Evolutionary conservation across 2,329 filamentous ascomycete genomes (phyloP).

Genomic region (Scedosporium apiospermum): DNA sequence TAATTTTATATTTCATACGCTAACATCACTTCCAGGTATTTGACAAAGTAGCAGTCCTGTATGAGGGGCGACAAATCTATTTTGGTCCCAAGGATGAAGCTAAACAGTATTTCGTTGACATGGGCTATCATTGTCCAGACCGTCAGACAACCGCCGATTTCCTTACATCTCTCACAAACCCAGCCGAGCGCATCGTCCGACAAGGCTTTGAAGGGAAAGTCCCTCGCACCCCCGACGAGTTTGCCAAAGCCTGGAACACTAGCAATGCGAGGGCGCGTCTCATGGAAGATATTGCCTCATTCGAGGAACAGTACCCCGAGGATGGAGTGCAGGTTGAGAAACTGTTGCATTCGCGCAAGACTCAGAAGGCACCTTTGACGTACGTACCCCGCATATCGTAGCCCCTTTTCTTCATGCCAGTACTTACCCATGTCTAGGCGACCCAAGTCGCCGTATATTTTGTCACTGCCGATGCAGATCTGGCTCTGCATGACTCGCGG

Average conservation of each 20-base stretch:
- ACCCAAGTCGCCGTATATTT: slow-evolving; percentile 67
- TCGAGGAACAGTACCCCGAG: slow-evolving; percentile 41
- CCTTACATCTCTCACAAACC: slow-evolving; percentile 58
- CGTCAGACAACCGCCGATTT: slow-evolving; percentile 64
- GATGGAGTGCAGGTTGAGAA: slow-evolving; percentile 45
- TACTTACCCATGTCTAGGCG: slow-evolving; percentile 37
- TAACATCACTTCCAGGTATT: slow-evolving; percentile 34
- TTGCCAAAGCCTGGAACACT: slow-evolving; percentile 48
- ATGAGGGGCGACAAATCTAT: slow-evolving; percentile 59
- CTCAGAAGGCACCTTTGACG: slow-evolving; percentile 50
- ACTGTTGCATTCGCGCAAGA: slow-evolving; percentile 42
- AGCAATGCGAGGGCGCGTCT: slow-evolving; percentile 35
- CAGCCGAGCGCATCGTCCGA: slow-evolving; percentile 45
- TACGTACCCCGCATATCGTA: slow-evolving; percentile 35
- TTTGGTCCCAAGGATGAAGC: slow-evolving; percentile 53
- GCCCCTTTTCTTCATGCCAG: neutral
- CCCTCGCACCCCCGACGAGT: slow-evolving; percentile 53
- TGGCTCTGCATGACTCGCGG: slow-evolving; percentile 72
- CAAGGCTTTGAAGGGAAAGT: slow-evolving; percentile 45
- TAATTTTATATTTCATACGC: no score
- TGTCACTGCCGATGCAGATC: slow-evolving; percentile 69
- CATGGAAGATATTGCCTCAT: slow-evolving; percentile 38
- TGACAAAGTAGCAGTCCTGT: slow-evolving; percentile 58
- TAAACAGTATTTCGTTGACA: slow-evolving; percentile 53
- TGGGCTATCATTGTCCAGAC: slow-evolving; percentile 58